Percentiles rank a stretch among this genome's conserved stretches.
These are phyloP conservation scores for Marsdenia floribunda DNA, from an alignment of 257 asterid species.

Conservation along the genomic window DNA sequence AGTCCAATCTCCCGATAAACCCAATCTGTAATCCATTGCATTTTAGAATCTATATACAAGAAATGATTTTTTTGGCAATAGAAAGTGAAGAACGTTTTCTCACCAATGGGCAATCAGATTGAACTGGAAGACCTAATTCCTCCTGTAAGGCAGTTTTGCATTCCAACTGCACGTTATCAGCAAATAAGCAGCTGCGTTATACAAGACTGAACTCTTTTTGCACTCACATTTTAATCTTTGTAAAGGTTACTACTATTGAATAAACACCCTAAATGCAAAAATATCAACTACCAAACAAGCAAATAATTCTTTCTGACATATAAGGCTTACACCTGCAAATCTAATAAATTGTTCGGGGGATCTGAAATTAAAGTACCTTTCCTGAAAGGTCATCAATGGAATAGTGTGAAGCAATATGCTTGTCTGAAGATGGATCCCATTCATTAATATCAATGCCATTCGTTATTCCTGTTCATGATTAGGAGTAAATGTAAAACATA, in stretches of 20 bases:
- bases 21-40: slow-evolving; percentile 56
- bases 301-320: not conserved
- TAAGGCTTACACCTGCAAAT: not conserved
- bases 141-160: slow-evolving; percentile 85
- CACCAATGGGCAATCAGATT: slow-evolving; percentile 81
- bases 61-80: not conserved
- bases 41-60: slow-evolving; percentile 14
- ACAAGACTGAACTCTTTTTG: not conserved
- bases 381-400: slow-evolving; percentile 73
- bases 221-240: not conserved
- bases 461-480: slow-evolving; percentile 63
- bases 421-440: slow-evolving; percentile 79
- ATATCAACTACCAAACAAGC: not conserved
- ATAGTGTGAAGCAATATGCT: slow-evolving; percentile 56
- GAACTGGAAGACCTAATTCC: slow-evolving; percentile 86
- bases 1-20: slow-evolving; percentile 92
- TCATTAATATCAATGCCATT: slow-evolving; percentile 80
- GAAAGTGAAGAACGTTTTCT: slow-evolving; percentile 14
- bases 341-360: not conserved
- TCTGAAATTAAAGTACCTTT: slow-evolving; percentile 51
- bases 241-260: not conserved
- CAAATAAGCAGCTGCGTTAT: not conserved
- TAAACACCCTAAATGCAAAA: not conserved
- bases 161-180: slow-evolving; percentile 37
- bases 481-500: not conserved